Base-by-base conservation (phyloP, 495 filamentous ascomycete species). In the Daldinia loculata region DNA sequence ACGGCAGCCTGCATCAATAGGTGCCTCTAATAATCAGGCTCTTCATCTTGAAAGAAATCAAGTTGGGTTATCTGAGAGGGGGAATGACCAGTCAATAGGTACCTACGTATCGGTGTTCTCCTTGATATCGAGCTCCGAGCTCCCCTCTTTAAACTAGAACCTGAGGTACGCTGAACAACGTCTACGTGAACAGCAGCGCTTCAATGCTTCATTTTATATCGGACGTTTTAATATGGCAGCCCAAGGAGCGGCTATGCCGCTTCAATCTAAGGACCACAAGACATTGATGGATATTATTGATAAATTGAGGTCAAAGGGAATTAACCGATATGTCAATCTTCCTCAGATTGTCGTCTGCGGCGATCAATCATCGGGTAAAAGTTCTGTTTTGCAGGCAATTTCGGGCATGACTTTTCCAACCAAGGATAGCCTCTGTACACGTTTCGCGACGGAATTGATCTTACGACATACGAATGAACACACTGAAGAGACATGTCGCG, bases 261-360 rank as follows among this genome's bases (percentile, higher is more conserved):
- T 81, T 15, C 78, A 79, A 62, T 82, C 80, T 14, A 65, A 77
- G 32, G 81, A 82, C 62, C 80, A 82, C n/a, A 76, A 75, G 4
- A 66, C 77, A 9, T 79, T 88, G 2, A 76, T 91, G 17, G 84
- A 91, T 67, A 80, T 81, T 12, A 86, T 92, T 38, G 89, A 89
- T 67, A 81, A 79, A 4, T 78, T 91, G 3, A 86, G 89, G 8
- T 76, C 77, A 0, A 78, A 82, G 15, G 89, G 89, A 0, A 82
- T 90, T 62, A 84, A 81, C 52, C 76, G 79, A 12, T 82, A 87
- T 62, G 77, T 92, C 4, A 82, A 85, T 3, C 82, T 92, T 0
- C 91, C 91, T 0, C 88, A 93, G 59, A 80, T 93, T 51, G 84
- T 92, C 8, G 89, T 93, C 15, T 91, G 87, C 74, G 91, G 91